Evolutionary conservation across 129 eudicot species (phyloP).

Genomic region (Calendula officinalis): DNA sequence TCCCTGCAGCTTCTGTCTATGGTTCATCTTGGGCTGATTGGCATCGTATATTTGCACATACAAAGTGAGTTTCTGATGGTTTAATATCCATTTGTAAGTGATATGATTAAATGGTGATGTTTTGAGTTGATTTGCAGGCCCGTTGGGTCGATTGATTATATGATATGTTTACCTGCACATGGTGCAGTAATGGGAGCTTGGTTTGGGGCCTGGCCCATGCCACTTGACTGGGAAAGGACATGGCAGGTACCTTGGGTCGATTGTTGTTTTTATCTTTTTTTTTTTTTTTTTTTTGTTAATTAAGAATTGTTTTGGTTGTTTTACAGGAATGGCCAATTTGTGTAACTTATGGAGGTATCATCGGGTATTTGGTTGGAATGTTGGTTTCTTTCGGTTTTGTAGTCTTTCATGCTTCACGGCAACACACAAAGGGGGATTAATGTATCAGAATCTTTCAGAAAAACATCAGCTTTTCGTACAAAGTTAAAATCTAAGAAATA

Average conservation of each 20-base stretch:
- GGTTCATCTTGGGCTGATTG: slow-evolving; percentile 89
- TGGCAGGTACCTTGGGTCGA: slow-evolving; percentile 66
- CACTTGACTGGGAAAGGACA: slow-evolving; percentile 96
- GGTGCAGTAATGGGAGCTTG: slow-evolving; percentile 92
- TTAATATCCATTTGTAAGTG: neutral
- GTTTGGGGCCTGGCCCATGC: slow-evolving; percentile 99
- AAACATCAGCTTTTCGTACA: neutral
- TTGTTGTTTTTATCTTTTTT: no score
- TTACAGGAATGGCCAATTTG: slow-evolving; percentile 86
- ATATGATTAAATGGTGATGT: neutral
- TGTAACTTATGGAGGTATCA: slow-evolving; percentile 72
- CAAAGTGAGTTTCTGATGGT: slow-evolving; percentile 52
- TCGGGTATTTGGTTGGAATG: slow-evolving; percentile 62
- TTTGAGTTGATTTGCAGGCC: slow-evolving; percentile 49
- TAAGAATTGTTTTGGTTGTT: neutral
- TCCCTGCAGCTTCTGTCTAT: slow-evolving; percentile 75
- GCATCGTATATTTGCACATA: slow-evolving; percentile 72
- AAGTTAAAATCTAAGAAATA: neutral
- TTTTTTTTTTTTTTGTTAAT: neutral
- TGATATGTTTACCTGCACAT: slow-evolving; percentile 84
- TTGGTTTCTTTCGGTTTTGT: slow-evolving; percentile 43
- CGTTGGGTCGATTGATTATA: slow-evolving; percentile 47
- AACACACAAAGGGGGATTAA: slow-evolving; percentile 56
- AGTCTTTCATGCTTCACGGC: slow-evolving; percentile 27
- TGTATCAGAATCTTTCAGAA: neutral